phyloP scores from a whole-genome alignment of 164 flowering plant genomes.

The Vitis cinerea region DNA sequence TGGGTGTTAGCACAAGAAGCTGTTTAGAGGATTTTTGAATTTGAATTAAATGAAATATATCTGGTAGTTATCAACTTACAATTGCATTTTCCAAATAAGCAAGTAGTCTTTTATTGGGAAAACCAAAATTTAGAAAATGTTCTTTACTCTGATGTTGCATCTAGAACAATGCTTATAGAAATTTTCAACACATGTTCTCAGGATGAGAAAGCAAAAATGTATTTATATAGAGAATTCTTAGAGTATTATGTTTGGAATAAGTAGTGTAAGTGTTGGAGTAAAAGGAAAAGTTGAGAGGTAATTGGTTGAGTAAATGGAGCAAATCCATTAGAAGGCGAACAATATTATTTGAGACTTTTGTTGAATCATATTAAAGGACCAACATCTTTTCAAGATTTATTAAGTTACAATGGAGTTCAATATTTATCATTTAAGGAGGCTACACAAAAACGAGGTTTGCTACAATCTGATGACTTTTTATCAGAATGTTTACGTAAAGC shows the following conservation, averaged over 20 bases:
- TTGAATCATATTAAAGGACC: too few species aligned
- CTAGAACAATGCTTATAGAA: not conserved
- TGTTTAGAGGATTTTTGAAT: not conserved
- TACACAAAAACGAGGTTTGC: too few species aligned
- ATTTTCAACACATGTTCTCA: not conserved
- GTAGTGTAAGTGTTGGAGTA: too few species aligned
- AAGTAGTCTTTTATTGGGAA: not conserved
- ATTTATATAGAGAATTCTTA: not conserved
- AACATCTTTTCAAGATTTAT: too few species aligned
- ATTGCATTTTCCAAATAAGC: not conserved
- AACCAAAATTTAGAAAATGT: not conserved
- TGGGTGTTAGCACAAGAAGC: not conserved
- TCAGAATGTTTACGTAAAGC: too few species aligned
- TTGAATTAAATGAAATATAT: not conserved
- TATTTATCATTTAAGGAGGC: too few species aligned
- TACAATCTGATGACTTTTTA: too few species aligned
- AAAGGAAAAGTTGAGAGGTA: too few species aligned
- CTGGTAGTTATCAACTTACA: not conserved
- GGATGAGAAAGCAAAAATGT: not conserved
- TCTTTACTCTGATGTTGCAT: not conserved
- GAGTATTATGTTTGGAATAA: not conserved
- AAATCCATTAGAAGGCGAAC: too few species aligned
- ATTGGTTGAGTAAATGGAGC: too few species aligned
- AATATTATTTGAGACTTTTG: too few species aligned
- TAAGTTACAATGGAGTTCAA: too few species aligned